A percentile compares a stretch with the other conserved stretches of the same genome.
phyloP scores from a whole-genome alignment of 805 yeast species.

The Cyberlindnera xishuangbannaensis region DNA sequence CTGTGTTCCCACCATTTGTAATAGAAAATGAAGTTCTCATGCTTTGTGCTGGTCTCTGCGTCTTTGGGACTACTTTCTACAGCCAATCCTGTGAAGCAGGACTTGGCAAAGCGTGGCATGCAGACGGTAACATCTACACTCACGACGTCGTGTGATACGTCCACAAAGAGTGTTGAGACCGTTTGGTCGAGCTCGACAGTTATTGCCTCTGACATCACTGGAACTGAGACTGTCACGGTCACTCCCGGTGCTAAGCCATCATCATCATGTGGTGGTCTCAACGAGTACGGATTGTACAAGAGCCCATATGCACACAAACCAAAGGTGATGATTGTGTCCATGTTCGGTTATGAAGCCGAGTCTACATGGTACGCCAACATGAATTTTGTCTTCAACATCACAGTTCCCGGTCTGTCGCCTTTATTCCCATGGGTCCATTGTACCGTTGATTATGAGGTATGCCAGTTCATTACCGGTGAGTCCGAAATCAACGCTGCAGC shows the following conservation, averaged over 20 bases:
- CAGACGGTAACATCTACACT: constrained; percentile 4
- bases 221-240: constrained; percentile 2
- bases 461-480: constrained; percentile 16
- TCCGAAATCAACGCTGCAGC: constrained; percentile 15
- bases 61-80: constrained; percentile 1
- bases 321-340: constrained; percentile 10
- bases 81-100: constrained; percentile 9
- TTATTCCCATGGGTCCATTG: constrained; percentile 16
- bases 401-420: constrained; percentile 14
- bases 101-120: constrained; percentile 4
- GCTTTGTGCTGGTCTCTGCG: constrained; percentile 1
- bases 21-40: constrained; percentile 5
- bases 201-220: constrained; percentile 1
- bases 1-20: too few relatives aligned
- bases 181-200: constrained; percentile 7
- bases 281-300: constrained; percentile 12
- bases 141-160: constrained; percentile 8
- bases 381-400: constrained; percentile 12
- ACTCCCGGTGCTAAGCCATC: constrained; percentile 1
- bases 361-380: constrained; percentile 12
- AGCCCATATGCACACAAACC: constrained; percentile 11
- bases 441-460: constrained; percentile 9
- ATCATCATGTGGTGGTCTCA: neutral
- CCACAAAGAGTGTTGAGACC: constrained; percentile 7
- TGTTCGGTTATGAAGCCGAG: constrained; percentile 10